Evolutionary conservation across 2,329 filamentous ascomycete genomes (phyloP), one percentile per base, ranked within the genome.

Genomic region (Hymenoscyphus scutula): DNA sequence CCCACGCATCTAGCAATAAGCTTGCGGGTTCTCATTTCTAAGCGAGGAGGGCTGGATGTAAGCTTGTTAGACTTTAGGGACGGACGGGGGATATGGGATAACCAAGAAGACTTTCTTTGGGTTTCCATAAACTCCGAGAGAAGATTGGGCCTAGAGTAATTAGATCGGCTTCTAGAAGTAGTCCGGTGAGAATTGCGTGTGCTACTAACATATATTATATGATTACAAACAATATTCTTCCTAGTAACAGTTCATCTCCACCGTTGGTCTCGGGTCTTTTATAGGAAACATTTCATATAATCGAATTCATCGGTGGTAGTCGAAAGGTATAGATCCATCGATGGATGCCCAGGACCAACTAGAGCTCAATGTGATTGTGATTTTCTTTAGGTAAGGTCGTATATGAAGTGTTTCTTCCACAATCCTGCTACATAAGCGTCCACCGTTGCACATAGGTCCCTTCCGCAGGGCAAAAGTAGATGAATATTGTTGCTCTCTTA

Each of bases 291-390:
- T 51, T 11, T 23, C 5, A 5, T 51, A 51, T 23, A 25, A 25
- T 3, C 45, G 23, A 5, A 51, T 23, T 25, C 45, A 4, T 51
- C 19, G 19, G 2, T 5, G n/a, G 8, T 51, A 51, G 19, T 51
- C 45, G 10, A 25, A 62, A 11, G 23, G 15, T 38, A 55, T 23
- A 11, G 60, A 5, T n/a, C 51, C 38, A 27, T 63, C 48, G 10
- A 63, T 51, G 15, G 56, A 63, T 48, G 57, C 61, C 57, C 51
- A 63, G 5, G 57, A 60, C 57, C 57, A 60, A 37, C 30, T 56
- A 4, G 61, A 27, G 51, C 23, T 37, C 29, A 6, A 34, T 45
- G 37, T n/a, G 17, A 10, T 23, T 48, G 2, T 17, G 15, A 32
- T n/a, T 27, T 55, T 2, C 30, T 2, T 56, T 30, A 62, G 11